A percentile compares a stretch with the other conserved stretches of the same genome.
Conservation (phyloP, 176 grass and related monocot species). For the Paspalum vaginatum region DNA sequence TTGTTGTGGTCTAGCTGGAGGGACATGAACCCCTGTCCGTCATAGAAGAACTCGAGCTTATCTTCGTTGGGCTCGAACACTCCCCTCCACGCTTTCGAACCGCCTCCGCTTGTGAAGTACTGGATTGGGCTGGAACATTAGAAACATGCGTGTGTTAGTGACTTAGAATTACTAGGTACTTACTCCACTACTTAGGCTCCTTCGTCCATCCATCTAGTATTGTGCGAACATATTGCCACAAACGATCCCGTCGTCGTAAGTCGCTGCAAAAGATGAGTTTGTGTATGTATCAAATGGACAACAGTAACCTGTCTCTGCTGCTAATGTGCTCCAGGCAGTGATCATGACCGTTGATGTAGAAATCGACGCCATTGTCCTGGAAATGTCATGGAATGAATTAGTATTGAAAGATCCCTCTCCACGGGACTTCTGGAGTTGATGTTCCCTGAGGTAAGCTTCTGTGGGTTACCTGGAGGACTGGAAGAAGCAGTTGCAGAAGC, state of each 20-base stretch:
- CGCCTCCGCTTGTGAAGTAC: constrained; percentile 88
- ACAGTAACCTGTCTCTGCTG: constrained; percentile 72
- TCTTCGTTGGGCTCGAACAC: constrained; percentile 53
- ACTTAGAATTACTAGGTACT: neutral
- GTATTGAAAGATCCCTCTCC: neutral
- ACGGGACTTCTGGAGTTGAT: neutral
- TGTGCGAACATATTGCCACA: neutral
- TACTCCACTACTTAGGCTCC: neutral
- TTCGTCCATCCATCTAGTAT: too few relatives aligned
- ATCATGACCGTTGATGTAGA: constrained; percentile 90
- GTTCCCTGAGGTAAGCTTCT: neutral
- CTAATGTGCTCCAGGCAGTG: constrained; percentile 97
- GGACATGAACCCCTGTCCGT: constrained; percentile 96
- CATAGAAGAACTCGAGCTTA: constrained; percentile 76
- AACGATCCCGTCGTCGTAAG: neutral
- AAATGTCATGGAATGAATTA: neutral
- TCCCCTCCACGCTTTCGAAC: constrained; percentile 91
- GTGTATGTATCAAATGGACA: neutral
- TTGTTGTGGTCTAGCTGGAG: constrained; percentile 54
- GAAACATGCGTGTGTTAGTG: neutral
- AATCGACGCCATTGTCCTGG: constrained; percentile 59
- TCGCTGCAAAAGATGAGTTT: neutral
- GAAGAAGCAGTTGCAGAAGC: constrained; percentile 74
- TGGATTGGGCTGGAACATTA: constrained; percentile 65
- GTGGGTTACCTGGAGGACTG: constrained; percentile 71